Conservation (phyloP, 768 basidiomycete species). For the Boletus subcaerulescens region DNA sequence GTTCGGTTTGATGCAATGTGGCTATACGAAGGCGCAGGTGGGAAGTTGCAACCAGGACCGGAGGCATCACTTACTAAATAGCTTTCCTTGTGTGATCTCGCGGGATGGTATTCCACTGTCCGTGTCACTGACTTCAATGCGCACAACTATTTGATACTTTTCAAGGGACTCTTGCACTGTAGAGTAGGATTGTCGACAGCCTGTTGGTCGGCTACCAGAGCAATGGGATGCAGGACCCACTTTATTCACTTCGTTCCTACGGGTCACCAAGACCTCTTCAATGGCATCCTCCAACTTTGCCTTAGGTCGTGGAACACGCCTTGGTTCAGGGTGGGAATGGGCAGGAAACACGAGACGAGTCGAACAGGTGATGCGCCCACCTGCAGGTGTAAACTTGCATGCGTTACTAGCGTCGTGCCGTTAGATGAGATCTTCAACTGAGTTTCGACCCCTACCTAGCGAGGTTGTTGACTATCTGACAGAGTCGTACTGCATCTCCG, state of each 20-base stretch:
- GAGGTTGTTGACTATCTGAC: slow-evolving; percentile 82
- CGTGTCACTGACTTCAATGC: slow-evolving; percentile 82
- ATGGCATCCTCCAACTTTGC: slow-evolving; percentile 11
- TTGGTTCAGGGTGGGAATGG: slow-evolving; percentile 15
- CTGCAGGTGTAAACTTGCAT: slow-evolving; percentile 73
- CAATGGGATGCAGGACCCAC: slow-evolving; percentile 15
- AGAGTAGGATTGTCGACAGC: not conserved
- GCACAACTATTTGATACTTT: slow-evolving; percentile 62
- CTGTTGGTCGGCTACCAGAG: not conserved
- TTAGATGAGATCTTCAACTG: not conserved
- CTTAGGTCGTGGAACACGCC: not conserved
- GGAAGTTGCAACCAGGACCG: slow-evolving; percentile 1
- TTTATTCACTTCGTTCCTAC: slow-evolving; percentile 39
- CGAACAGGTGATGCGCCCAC: slow-evolving; percentile 63
- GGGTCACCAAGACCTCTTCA: slow-evolving; percentile 24
- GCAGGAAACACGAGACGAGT: slow-evolving; percentile 54
- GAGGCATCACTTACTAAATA: slow-evolving; percentile 57
- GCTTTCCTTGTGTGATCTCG: slow-evolving; percentile 69
- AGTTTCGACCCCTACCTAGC: slow-evolving; percentile 47
- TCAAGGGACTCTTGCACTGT: slow-evolving; percentile 32
- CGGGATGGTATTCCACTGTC: slow-evolving; percentile 58
- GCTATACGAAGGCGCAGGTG: slow-evolving; percentile 35
- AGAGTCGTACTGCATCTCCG: slow-evolving; percentile 78
- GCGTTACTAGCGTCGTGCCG: slow-evolving; percentile 52
- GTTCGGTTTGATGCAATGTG: slow-evolving; percentile 77